These are phyloP conservation scores for Tanozyma kutaoensis DNA, from an alignment of 805 yeast genomes.

Conservation along the genomic window DNA sequence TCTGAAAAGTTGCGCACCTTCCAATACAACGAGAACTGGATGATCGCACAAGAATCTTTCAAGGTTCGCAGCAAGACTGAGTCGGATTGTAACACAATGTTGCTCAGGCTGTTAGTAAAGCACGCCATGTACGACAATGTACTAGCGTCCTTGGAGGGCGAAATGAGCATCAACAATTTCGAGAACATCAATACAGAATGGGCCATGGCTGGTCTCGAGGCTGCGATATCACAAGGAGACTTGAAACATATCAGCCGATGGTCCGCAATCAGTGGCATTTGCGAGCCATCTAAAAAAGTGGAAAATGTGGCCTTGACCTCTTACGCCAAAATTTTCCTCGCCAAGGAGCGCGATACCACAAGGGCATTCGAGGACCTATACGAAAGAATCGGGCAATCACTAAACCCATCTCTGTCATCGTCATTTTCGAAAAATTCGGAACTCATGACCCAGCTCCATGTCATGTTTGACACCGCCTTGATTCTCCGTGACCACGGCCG, in stretches of 20 bases:
- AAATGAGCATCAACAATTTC: conserved; percentile 8
- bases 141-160: conserved; percentile 33
- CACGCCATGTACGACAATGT: conserved; percentile 67
- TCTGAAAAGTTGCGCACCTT: conserved; percentile 70
- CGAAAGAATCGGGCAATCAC: conserved; percentile 43
- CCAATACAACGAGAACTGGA: conserved; percentile 80
- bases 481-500: conserved; percentile 8
- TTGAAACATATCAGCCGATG: conserved; percentile 38
- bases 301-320: conserved; percentile 48
- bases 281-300: conserved; percentile 26
- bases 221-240: conserved; percentile 58
- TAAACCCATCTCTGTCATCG: conserved; percentile 27
- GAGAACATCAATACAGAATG: conserved; percentile 32
- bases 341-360: conserved; percentile 21
- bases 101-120: conserved; percentile 58
- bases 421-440: conserved; percentile 21
- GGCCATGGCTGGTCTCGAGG: conserved; percentile 58
- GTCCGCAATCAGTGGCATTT: conserved; percentile 38
- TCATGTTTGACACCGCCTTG: conserved; percentile 16
- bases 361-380: conserved; percentile 33
- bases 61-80: conserved; percentile 41
- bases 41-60: conserved; percentile 75
- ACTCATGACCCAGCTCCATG: conserved; percentile 24
- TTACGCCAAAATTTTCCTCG: conserved; percentile 48
- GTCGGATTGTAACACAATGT: conserved; percentile 31